Evolutionary conservation across 306 rosid species (phyloP).

Genomic region (Malus fusca): DNA sequence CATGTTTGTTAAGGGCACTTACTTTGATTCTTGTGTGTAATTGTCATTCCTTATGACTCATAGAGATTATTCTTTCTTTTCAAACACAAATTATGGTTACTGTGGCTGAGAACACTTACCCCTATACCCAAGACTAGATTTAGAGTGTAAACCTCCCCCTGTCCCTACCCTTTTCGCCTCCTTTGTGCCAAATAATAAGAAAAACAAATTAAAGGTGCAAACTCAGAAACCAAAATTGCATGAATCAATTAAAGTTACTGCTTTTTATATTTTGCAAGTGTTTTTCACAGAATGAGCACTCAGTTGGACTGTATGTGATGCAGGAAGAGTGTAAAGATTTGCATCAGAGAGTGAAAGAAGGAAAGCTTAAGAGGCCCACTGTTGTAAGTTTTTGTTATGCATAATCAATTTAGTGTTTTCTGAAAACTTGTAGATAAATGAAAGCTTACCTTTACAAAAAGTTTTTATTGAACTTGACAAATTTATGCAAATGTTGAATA

Average conservation of each 20-base stretch:
- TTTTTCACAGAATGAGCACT: too few relatives aligned
- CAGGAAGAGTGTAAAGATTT: conserved; percentile 85
- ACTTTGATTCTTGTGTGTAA: neutral
- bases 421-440: neutral
- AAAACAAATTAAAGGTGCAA: neutral
- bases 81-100: neutral
- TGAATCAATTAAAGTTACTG: neutral
- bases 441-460: neutral
- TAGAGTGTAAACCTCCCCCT: too few relatives aligned
- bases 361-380: conserved; percentile 56
- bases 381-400: conserved; percentile 44
- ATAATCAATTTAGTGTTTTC: neutral
- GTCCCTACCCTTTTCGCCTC: too few relatives aligned
- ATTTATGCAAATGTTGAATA: neutral
- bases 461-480: neutral
- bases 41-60: neutral
- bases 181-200: too few relatives aligned
- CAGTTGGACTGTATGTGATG: neutral
- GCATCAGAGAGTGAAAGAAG: conserved; percentile 42
- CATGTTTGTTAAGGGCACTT: neutral
- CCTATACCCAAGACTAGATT: neutral
- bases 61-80: too few relatives aligned
- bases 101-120: neutral
- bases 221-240: neutral
- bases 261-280: too few relatives aligned